Conservation (phyloP, 345 rosid genomes). For the Xanthoceras sorbifolium region DNA sequence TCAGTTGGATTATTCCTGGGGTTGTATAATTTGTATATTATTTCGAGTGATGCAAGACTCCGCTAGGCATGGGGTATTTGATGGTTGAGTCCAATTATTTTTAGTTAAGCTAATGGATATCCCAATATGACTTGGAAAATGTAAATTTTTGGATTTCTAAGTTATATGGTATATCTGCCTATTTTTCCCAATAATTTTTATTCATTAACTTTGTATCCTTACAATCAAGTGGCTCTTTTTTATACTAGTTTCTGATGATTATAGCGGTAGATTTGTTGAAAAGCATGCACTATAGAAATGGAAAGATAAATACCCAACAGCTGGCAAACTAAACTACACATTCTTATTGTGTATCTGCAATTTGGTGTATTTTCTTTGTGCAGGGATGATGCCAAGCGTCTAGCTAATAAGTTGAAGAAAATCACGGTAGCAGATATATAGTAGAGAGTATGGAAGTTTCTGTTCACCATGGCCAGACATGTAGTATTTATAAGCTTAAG, state of each 20-base stretch:
- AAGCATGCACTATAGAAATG: neutral
- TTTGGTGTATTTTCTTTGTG: slow-evolving; percentile 29
- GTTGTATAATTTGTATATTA: neutral
- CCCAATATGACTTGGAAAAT: neutral
- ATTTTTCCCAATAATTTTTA: neutral
- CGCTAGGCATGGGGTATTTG: neutral
- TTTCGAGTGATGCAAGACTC: neutral
- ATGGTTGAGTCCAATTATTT: neutral
- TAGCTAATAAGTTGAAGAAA: slow-evolving; percentile 79
- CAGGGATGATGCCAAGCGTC: slow-evolving; percentile 68
- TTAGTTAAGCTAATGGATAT: neutral
- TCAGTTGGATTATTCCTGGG: neutral
- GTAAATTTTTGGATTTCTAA: neutral
- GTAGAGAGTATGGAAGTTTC: slow-evolving; percentile 69
- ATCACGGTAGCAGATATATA: slow-evolving; percentile 79
- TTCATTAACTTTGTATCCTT: neutral
- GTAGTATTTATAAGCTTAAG: slow-evolving; percentile 77
- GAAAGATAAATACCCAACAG: neutral
- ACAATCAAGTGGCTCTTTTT: neutral
- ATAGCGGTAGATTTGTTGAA: neutral
- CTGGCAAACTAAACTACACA: neutral
- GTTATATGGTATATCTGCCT: neutral
- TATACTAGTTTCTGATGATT: neutral
- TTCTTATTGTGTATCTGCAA: neutral
- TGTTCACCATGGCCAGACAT: slow-evolving; percentile 33